Conservation (phyloP, 768 basidiomycete genomes). For the Kwoniella sp. region DNA sequence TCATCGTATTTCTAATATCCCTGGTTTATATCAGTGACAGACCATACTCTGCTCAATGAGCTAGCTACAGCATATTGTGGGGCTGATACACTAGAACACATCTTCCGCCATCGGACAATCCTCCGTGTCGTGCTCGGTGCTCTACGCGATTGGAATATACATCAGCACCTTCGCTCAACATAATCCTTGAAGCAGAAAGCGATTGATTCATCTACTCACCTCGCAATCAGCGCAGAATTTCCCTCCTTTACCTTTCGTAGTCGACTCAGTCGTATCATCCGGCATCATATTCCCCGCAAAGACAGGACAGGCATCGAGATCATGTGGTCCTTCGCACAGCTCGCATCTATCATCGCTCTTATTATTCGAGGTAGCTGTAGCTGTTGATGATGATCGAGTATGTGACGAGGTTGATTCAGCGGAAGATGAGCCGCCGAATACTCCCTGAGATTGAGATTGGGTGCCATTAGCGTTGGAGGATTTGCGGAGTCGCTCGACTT, state of each 20-base stretch:
- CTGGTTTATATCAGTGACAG: too few relatives aligned
- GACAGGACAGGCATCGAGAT: slow-evolving; percentile 51
- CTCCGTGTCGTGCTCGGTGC: slow-evolving; percentile 45
- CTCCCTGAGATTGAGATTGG: background rate
- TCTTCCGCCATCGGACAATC: slow-evolving; percentile 54
- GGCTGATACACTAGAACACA: slow-evolving; percentile 51
- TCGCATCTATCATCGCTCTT: slow-evolving; percentile 34
- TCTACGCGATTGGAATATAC: slow-evolving; percentile 21
- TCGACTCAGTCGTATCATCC: slow-evolving; percentile 12
- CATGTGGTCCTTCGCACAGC: slow-evolving; percentile 52
- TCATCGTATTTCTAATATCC: too few relatives aligned
- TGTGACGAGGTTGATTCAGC: slow-evolving; percentile 1
- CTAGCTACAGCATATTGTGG: too few relatives aligned
- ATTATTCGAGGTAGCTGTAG: slow-evolving; percentile 12
- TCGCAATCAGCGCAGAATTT: slow-evolving; percentile 54
- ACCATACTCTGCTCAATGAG: too few relatives aligned
- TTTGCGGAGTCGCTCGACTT: slow-evolving; percentile 25
- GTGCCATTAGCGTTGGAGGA: background rate
- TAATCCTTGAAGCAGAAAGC: too few relatives aligned
- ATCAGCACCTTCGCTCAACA: too few relatives aligned
- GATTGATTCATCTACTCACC: too few relatives aligned
- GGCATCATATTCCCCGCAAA: slow-evolving; percentile 38
- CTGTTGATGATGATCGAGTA: slow-evolving; percentile 20
- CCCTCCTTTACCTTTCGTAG: slow-evolving; percentile 15
- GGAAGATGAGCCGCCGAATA: background rate